Conservation (phyloP, 2,329 filamentous ascomycete species). For the Diaporthe destruens region DNA sequence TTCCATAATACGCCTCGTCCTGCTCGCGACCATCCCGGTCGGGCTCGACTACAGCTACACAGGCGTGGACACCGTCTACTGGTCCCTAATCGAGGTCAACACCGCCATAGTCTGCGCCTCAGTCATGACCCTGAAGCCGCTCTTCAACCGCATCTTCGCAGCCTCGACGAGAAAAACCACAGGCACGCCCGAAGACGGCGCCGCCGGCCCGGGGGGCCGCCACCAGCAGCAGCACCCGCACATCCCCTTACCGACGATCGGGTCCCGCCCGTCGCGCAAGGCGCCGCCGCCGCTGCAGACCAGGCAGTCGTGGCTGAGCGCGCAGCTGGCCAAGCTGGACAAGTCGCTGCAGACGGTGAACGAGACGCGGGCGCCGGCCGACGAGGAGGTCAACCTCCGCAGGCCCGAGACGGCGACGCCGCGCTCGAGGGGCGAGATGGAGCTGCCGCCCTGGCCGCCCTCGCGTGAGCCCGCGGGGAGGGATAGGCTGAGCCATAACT, state of each 20-base stretch:
- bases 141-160: slow-evolving; percentile 47
- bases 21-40: slow-evolving; percentile 39
- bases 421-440: slow-evolving; percentile 4
- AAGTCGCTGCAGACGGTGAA: slow-evolving; percentile 35
- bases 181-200: neutral
- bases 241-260: slow-evolving; percentile 36
- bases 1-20: slow-evolving; percentile 45
- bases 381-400: slow-evolving; percentile 12
- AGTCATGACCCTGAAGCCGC: slow-evolving; percentile 47
- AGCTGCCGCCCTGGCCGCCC: slow-evolving; percentile 7
- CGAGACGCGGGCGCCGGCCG: slow-evolving; percentile 25
- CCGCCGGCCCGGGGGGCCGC: neutral
- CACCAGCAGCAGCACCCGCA: neutral
- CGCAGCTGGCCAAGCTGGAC: slow-evolving; percentile 39
- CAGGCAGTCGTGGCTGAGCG: slow-evolving; percentile 40
- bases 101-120: slow-evolving; percentile 48
- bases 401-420: slow-evolving; percentile 13
- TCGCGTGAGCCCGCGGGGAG: neutral
- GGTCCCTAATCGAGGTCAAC: slow-evolving; percentile 48
- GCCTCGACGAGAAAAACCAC: slow-evolving; percentile 6
- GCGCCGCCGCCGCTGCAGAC: slow-evolving; percentile 4
- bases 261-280: slow-evolving; percentile 36
- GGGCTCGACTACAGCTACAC: slow-evolving; percentile 45
- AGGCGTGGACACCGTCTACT: slow-evolving; percentile 44
- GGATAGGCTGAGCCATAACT: slow-evolving; percentile 29